Evolutionary conservation across 2,329 filamentous ascomycete species (phyloP), one percentile per base, ranked within the genome.

Genomic region (Neonectria ditissima): DNA sequence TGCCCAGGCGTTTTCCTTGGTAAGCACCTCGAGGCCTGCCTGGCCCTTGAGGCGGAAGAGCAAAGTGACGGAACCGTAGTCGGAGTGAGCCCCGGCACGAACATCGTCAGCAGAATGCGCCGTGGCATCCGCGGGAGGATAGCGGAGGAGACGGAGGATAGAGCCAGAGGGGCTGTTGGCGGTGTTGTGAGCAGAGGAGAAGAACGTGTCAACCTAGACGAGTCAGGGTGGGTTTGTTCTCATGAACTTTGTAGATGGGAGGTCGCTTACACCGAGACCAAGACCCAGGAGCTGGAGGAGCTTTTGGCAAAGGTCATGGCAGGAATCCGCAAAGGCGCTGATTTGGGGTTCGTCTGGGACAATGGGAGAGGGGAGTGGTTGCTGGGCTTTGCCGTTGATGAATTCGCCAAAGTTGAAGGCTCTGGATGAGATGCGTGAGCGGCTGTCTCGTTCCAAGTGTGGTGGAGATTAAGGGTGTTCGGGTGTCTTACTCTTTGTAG

Each of bases 391-490:
- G 69, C 88, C 85, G 66, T 88, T 71, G 61, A 82, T 75, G 75
- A 96, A 97, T 70, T 93, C 88, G 68, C 91, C 93, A 74, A 98
- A 91, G 81, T 98, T 99, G 84, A 98, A 95, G 39, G 91, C 93
- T 82, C 94, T 96, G 69, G 16, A 16, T 50, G n/a, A 34, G 28
- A 32, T 50, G 26, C 11, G 22, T 50, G 26, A 50, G 47, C 14
- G 11, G 2, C 22, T 20, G 28, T 32, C 47, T 48, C 16, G 24
- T 28, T 16, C 5, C 14, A 30, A n/a, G 5, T 30, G 14, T 48
- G 26, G 3, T 9, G 10, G 18, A 14, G 13, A 5, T 14, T 8
- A 24, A 30, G 47, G n/a, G 47, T 50, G 26, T 20, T 11, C 11
- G 26, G 11, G 26, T 43, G 16, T 72, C 81, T 73, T 80, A 94